These are phyloP conservation scores for Volvox carteri DNA, from an alignment of 163 green algal species.

Conservation along the genomic window DNA sequence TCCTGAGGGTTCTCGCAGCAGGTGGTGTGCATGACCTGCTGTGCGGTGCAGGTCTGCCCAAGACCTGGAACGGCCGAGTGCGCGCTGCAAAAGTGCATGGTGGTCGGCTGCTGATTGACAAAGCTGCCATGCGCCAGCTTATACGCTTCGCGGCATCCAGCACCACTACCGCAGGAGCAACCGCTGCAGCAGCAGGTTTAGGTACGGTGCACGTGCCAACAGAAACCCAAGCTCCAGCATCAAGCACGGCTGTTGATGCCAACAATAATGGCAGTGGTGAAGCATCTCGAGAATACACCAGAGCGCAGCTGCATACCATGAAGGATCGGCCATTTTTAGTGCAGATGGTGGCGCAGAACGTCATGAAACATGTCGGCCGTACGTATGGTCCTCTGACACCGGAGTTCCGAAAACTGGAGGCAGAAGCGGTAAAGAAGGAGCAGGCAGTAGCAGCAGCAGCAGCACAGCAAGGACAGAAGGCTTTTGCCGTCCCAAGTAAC, in stretches of 20 bases:
- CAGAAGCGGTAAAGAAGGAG: not conserved
- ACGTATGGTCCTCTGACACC: slow-evolving; percentile 4
- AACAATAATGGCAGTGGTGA: too few relatives aligned
- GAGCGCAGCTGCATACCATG: too few relatives aligned
- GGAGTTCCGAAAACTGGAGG: slow-evolving; percentile 36
- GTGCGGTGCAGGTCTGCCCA: not conserved
- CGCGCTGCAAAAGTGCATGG: not conserved
- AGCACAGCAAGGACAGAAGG: too few relatives aligned
- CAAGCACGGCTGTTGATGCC: not conserved
- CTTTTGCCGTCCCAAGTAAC: too few relatives aligned
- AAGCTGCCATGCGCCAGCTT: slow-evolving; percentile 37
- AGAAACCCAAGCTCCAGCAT: too few relatives aligned
- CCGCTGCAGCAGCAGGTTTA: too few relatives aligned
- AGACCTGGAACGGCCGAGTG: slow-evolving; percentile 56
- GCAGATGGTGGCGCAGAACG: not conserved
- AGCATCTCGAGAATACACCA: too few relatives aligned
- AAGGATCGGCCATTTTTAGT: not conserved
- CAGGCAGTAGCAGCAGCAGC: too few relatives aligned
- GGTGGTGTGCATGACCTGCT: slow-evolving; percentile 37
- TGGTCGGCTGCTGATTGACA: slow-evolving; percentile 38
- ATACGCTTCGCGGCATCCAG: not conserved
- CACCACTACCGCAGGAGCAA: too few relatives aligned
- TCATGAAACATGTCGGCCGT: slow-evolving; percentile 41
- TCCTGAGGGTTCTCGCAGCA: slow-evolving; percentile 16
- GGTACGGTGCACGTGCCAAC: too few relatives aligned